Percentiles rank a stretch among this genome's conserved stretches.
phyloP scores from a whole-genome alignment of 305 asterid species.

The Solanum hybrid region DNA sequence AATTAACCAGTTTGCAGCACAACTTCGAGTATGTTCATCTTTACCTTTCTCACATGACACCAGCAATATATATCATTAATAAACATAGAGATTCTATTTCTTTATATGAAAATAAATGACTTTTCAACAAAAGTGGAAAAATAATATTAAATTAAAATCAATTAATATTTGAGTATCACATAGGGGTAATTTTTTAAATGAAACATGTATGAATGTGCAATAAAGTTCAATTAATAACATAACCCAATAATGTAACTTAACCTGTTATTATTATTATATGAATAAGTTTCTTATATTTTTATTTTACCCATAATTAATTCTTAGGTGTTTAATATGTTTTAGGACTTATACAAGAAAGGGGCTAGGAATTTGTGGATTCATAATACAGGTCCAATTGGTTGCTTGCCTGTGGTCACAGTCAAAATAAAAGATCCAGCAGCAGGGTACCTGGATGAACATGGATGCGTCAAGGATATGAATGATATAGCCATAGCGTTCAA shows the following conservation, averaged over 20 bases:
- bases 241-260: not conserved
- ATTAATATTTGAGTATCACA: not conserved
- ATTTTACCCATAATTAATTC: not conserved
- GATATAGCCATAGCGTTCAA: conserved; percentile 38
- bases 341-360: conserved; percentile 46
- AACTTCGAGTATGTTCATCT: conserved; percentile 33
- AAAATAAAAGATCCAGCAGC: conserved; percentile 18
- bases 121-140: not conserved
- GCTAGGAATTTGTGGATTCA: conserved; percentile 64
- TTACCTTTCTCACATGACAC: not conserved
- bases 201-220: not conserved
- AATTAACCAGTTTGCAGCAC: conserved; percentile 28
- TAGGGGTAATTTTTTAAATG: not conserved
- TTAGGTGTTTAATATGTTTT: not conserved
- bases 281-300: not conserved
- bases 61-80: too few species aligned
- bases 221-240: too few species aligned
- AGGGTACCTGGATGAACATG: conserved; percentile 30
- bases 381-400: conserved; percentile 59
- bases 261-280: not conserved
- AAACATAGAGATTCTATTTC: not conserved
- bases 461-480: conserved; percentile 37
- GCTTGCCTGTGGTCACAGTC: conserved; percentile 30
- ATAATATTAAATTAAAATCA: too few species aligned
- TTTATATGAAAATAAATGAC: not conserved